Percentiles rank a stretch among this genome's conserved stretches.
Conservation (phyloP, 1,284 basidiomycete genomes). For the Lignosus rhinocerotis region DNA sequence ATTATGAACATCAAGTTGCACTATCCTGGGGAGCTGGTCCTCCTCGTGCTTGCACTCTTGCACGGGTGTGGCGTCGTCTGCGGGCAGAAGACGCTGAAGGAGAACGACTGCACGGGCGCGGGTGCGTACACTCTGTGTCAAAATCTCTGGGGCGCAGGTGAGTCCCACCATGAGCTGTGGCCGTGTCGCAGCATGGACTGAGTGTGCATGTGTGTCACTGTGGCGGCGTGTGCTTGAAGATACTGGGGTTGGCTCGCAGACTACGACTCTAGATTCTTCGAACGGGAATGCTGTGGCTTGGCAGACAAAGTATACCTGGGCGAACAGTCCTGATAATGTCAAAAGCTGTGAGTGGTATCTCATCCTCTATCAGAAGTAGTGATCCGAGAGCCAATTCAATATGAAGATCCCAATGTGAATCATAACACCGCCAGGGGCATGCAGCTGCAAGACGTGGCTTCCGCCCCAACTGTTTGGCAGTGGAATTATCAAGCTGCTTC, state of each 20-base stretch:
- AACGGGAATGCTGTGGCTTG: constrained; percentile 47
- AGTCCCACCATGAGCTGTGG: constrained; percentile 14
- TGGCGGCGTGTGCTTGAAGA: constrained; percentile 23
- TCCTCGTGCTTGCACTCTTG: constrained; percentile 3
- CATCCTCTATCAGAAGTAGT: not conserved
- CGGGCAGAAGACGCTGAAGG: constrained; percentile 13
- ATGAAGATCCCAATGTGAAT: constrained; percentile 42
- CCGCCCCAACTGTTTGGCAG: constrained; percentile 51
- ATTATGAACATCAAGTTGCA: not conserved
- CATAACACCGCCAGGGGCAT: constrained; percentile 47
- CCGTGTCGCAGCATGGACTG: no score
- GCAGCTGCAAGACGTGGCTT: constrained; percentile 44
- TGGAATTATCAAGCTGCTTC: constrained; percentile 53
- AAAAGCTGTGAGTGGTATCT: constrained; percentile 57
- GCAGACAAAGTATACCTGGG: constrained; percentile 58
- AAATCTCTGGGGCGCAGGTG: constrained; percentile 55
- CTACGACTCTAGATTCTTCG: constrained; percentile 46
- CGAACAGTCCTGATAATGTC: constrained; percentile 50
- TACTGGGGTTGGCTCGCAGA: constrained; percentile 50
- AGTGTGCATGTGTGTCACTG: not conserved
- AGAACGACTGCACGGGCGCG: constrained; percentile 43
- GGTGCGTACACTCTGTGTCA: constrained; percentile 54
- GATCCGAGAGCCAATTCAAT: not conserved
- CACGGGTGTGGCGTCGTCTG: not conserved
- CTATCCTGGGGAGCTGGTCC: not conserved